phyloP scores from a whole-genome alignment of 257 asterid genomes.

The Hygrophila difformis region DNA sequence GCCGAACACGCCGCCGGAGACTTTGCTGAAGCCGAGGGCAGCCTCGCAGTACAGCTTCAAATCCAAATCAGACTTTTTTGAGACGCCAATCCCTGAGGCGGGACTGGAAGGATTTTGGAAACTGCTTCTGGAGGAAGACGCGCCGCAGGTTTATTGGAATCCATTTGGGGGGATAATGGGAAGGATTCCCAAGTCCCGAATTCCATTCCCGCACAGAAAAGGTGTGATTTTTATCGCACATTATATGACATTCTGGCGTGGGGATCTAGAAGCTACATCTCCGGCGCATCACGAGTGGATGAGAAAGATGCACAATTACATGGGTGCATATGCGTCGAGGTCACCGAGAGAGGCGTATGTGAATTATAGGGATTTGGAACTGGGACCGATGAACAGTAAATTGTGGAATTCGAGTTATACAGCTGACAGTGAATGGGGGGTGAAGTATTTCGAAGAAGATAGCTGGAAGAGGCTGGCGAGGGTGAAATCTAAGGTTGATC shows the following conservation, averaged over 20 bases:
- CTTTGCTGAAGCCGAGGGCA: slow-evolving; percentile 13
- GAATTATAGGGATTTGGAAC: no score
- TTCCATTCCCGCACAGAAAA: slow-evolving; percentile 16
- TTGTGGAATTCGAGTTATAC: no score
- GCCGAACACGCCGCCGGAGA: slow-evolving; percentile 3
- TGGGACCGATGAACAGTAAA: no score
- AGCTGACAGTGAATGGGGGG: no score
- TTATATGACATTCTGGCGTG: slow-evolving; percentile 9
- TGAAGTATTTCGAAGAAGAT: no score
- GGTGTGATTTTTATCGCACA: slow-evolving; percentile 18
- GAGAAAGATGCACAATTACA: no score
- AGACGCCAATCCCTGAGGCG: slow-evolving; percentile 7
- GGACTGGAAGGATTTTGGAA: slow-evolving; percentile 16
- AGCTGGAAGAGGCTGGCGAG: no score
- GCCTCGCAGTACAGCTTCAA: slow-evolving; percentile 12
- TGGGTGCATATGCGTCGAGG: no score
- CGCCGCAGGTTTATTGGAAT: slow-evolving; percentile 10
- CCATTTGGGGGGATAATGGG: slow-evolving; percentile 19
- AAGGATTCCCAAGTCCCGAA: no score
- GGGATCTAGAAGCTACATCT: neutral
- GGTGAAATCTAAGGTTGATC: no score
- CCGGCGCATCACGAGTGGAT: slow-evolving; percentile 9
- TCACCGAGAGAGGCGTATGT: no score
- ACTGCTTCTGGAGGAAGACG: slow-evolving; percentile 8
- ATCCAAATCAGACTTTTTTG: slow-evolving; percentile 14